Percentiles rank a stretch among this genome's conserved stretches.
phyloP scores from a whole-genome alignment of 495 filamentous ascomycete species.

The Geopyxis carbonaria region DNA sequence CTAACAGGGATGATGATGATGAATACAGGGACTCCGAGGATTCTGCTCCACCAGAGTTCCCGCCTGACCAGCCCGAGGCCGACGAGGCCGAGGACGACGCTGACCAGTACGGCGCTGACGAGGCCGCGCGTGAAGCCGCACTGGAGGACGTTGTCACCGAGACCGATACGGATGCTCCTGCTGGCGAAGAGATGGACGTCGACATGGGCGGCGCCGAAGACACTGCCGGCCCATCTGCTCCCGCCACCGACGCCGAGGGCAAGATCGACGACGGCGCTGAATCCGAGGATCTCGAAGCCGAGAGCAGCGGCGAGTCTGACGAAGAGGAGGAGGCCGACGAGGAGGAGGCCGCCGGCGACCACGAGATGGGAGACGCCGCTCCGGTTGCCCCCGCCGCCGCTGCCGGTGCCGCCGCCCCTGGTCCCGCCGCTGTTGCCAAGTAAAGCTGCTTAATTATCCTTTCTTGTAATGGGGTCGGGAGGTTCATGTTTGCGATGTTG shows the following conservation, averaged over 20 bases:
- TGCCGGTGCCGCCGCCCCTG: too few species aligned
- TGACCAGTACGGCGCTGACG: constrained; percentile 72
- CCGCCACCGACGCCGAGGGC: constrained; percentile 43
- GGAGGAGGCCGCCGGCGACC: constrained; percentile 71
- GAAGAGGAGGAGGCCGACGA: constrained; percentile 66
- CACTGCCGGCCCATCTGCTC: constrained; percentile 30
- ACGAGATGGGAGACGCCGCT: constrained; percentile 18
- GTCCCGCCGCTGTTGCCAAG: too few species aligned
- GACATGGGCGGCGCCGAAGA: constrained; percentile 31
- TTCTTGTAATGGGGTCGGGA: too few species aligned
- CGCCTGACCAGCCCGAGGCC: constrained; percentile 91
- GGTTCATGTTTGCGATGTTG: too few species aligned
- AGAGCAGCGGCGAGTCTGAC: constrained; percentile 74
- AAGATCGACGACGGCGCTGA: constrained; percentile 67
- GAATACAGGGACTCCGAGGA: constrained; percentile 79
- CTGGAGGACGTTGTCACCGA: constrained; percentile 34
- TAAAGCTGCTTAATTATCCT: too few species aligned
- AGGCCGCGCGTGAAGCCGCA: constrained; percentile 45
- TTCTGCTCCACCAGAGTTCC: constrained; percentile 86
- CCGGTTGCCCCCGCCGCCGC: constrained; percentile 3
- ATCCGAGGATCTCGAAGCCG: constrained; percentile 89
- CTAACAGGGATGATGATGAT: constrained; percentile 2
- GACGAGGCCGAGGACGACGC: constrained; percentile 72
- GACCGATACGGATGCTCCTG: constrained; percentile 29
- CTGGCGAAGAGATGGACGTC: constrained; percentile 28